A percentile compares a stretch with the other conserved stretches of the same genome.
Conservation (phyloP, 2,329 filamentous ascomycete genomes). For the Paecilomyces fulvus region DNA sequence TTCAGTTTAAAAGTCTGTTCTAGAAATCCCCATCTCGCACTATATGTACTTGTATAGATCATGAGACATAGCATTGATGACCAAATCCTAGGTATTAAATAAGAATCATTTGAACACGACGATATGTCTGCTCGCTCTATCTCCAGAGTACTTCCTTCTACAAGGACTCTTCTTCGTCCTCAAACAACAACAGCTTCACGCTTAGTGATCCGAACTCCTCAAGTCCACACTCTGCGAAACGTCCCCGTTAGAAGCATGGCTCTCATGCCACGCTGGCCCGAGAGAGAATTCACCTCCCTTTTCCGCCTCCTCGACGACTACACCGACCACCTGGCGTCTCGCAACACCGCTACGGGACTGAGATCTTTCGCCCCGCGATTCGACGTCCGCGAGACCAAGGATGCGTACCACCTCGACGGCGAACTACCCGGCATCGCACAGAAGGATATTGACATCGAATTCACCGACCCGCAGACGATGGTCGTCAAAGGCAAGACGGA, state of each 20-base stretch:
- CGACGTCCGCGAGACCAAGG: slow-evolving; percentile 33
- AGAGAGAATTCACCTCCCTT: slow-evolving; percentile 25
- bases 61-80: not conserved
- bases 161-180: not conserved
- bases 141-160: not conserved
- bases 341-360: slow-evolving; percentile 7
- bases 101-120: not conserved
- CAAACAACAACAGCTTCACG: not conserved
- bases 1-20: not conserved
- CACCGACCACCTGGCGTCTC: slow-evolving; percentile 13
- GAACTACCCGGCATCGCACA: slow-evolving; percentile 36
- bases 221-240: not conserved
- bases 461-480: slow-evolving; percentile 33
- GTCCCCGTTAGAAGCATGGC: slow-evolving; percentile 7
- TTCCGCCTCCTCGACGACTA: slow-evolving; percentile 32
- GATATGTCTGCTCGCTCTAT: not conserved
- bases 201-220: not conserved
- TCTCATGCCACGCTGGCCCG: slow-evolving; percentile 9
- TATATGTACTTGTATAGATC: not conserved
- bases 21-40: not conserved
- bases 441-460: slow-evolving; percentile 34
- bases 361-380: slow-evolving; percentile 30
- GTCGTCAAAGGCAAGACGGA: slow-evolving; percentile 30
- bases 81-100: not conserved
- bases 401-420: slow-evolving; percentile 32